A percentile compares a stretch with the other conserved stretches of the same genome.
Evolutionary conservation across 495 filamentous ascomycete genomes (phyloP).

Genomic region (Podospora pseudopauciseta): DNA sequence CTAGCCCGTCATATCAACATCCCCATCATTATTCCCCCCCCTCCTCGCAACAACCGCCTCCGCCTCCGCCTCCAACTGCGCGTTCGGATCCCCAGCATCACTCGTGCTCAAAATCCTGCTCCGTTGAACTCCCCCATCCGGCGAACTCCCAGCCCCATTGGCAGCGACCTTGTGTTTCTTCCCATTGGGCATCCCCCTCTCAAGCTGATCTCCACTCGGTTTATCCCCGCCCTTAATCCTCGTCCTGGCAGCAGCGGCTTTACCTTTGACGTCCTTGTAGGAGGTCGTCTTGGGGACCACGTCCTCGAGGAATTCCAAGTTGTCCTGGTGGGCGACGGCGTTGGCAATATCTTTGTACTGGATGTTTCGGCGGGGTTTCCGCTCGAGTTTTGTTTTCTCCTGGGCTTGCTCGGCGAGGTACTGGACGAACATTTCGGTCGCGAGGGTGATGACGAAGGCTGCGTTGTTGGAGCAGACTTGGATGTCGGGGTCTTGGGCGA

Average conservation of each 20-base stretch:
- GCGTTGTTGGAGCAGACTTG: constrained; percentile 82
- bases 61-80: constrained; percentile 48
- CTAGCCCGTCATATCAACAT: constrained; percentile 59
- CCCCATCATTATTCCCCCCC: constrained; percentile 35
- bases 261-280: constrained; percentile 72
- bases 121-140: constrained; percentile 9
- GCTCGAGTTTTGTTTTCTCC: constrained; percentile 83
- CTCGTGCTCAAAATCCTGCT: constrained; percentile 17
- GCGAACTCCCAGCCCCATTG: neutral
- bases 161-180: constrained; percentile 37
- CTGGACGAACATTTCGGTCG: constrained; percentile 95
- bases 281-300: constrained; percentile 81
- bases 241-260: constrained; percentile 40
- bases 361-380: constrained; percentile 87
- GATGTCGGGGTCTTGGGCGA: constrained; percentile 82
- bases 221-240: constrained; percentile 37
- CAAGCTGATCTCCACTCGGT: constrained; percentile 17
- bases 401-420: constrained; percentile 81
- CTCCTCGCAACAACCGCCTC: constrained; percentile 30
- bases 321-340: constrained; percentile 83
- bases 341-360: constrained; percentile 94
- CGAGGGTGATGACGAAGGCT: constrained; percentile 89
- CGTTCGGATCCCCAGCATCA: constrained; percentile 35
- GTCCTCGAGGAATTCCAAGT: constrained; percentile 92
- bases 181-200: constrained; percentile 33